A percentile compares a stretch with the other conserved stretches of the same genome.
These are phyloP conservation scores for Albugo laibachii DNA, from an alignment of 352 stramenopile species.

Conservation along the genomic window DNA sequence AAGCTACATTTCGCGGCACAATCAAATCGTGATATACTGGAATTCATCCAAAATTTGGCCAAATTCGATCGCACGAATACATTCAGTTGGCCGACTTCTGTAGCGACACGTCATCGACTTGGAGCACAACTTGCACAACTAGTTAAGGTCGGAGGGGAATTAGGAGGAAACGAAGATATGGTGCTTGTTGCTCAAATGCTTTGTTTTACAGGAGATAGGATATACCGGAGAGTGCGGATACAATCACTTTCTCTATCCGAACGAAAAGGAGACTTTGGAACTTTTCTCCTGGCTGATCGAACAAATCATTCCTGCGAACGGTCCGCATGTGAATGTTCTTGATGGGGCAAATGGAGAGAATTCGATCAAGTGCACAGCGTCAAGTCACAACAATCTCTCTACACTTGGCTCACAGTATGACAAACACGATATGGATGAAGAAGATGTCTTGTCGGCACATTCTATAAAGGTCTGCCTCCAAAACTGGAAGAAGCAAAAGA, in stretches of 20 bases:
- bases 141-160: slow-evolving; percentile 27
- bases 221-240: slow-evolving; percentile 75
- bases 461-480: slow-evolving; percentile 16
- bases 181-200: slow-evolving; percentile 1
- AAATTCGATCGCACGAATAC: slow-evolving; percentile 12
- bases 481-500: slow-evolving; percentile 27
- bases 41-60: background rate
- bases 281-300: slow-evolving; percentile 70
- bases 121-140: slow-evolving; percentile 47
- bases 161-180: background rate
- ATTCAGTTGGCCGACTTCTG: slow-evolving; percentile 17
- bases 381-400: background rate
- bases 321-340: background rate
- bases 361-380: background rate
- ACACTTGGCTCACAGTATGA: no score
- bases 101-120: slow-evolving; percentile 52
- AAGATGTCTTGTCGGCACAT: slow-evolving; percentile 3
- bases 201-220: slow-evolving; percentile 31
- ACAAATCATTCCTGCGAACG: slow-evolving; percentile 15
- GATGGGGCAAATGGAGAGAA: background rate
- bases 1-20: background rate
- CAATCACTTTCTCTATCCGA: slow-evolving; percentile 79
- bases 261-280: slow-evolving; percentile 50
- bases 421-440: no score
- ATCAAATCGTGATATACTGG: background rate